Evolutionary conservation across 2,329 filamentous ascomycete species (phyloP).

Genomic region (Akanthomyces lecanii): DNA sequence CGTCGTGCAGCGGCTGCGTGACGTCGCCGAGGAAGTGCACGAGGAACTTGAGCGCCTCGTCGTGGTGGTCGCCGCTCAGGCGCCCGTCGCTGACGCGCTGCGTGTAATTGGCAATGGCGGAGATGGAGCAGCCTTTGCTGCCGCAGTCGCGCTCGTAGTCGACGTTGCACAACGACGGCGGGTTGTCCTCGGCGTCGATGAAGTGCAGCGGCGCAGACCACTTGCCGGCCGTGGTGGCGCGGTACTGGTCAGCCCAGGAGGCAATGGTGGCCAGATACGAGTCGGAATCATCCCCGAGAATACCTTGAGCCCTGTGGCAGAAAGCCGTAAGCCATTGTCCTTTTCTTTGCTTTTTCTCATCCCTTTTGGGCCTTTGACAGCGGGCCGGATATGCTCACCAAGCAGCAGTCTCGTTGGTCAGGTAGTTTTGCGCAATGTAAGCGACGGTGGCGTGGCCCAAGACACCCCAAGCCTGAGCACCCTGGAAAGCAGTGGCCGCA

Average conservation of each 20-base stretch:
- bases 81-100: conserved; percentile 22
- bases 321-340: background rate
- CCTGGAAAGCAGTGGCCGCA: conserved; percentile 18
- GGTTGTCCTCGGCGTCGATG: conserved; percentile 45
- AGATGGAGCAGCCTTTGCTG: conserved; percentile 25
- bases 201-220: conserved; percentile 47
- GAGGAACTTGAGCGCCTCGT: conserved; percentile 26
- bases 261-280: conserved; percentile 47
- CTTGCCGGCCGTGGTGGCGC: conserved; percentile 41
- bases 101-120: conserved; percentile 27
- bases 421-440: conserved; percentile 47
- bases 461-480: conserved; percentile 35
- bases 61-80: conserved; percentile 18
- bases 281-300: conserved; percentile 39
- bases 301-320: conserved; percentile 23
- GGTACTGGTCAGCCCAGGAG: conserved; percentile 41
- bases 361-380: background rate
- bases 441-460: conserved; percentile 52
- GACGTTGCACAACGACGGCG: conserved; percentile 27
- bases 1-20: conserved; percentile 51
- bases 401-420: conserved; percentile 34
- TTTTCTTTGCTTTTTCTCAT: background rate
- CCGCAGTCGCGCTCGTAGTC: conserved; percentile 41
- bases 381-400: conserved; percentile 15
- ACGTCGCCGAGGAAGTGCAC: conserved; percentile 54